Base-by-base conservation (phyloP, 2,329 filamentous ascomycete species). In the Amesomyces nigricolor region DNA sequence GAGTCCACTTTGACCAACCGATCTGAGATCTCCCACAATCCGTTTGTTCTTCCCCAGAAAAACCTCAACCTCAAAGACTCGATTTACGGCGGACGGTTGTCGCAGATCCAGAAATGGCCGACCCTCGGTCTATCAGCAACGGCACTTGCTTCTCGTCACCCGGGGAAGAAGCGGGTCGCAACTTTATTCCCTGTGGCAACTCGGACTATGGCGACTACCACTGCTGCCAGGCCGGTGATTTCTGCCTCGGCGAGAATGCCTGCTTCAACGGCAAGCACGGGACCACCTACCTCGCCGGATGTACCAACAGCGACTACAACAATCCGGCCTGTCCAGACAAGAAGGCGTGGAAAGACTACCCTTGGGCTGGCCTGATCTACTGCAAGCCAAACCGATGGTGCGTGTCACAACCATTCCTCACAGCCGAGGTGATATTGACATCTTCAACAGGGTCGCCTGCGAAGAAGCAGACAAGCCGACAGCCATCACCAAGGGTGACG, bases 241-340 rank as follows among this genome's bases (percentile, higher is more conserved):
- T 63, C 38, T 71, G 70, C 58, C 64, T 72, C 11, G 58, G 22
- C 3, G 29, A 62, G 32, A 48, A 56, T 13, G 57, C 63, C 5
- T 64, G 63, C 62, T 70, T 59, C 57, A 66, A 65, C n/a, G 54
- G 65, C 16, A 40, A 56, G 22, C 58, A 59, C 14, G 61, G 61
- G 3, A 63, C 58, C 17, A 74, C 71, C 2, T 74, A 73, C 38
- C 62, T 70, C 14, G 66, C 70, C 3, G 72, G 70, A 11, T 73
- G 71, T 58, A 72, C 66, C 22, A 69, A 73, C 40, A 56, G 58
- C 2, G 51, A 58, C 2, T 72, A 72, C 54, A 43, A 58, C 13
- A 63, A 68, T 46, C 32, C 42, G 3, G 68, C 58, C 49, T 74
- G 71, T 55, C 71, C 71, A 0, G 44, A 67, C 55, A 74, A 73